Base-by-base conservation (phyloP, 345 rosid genomes). In the Litchi chinensis region DNA sequence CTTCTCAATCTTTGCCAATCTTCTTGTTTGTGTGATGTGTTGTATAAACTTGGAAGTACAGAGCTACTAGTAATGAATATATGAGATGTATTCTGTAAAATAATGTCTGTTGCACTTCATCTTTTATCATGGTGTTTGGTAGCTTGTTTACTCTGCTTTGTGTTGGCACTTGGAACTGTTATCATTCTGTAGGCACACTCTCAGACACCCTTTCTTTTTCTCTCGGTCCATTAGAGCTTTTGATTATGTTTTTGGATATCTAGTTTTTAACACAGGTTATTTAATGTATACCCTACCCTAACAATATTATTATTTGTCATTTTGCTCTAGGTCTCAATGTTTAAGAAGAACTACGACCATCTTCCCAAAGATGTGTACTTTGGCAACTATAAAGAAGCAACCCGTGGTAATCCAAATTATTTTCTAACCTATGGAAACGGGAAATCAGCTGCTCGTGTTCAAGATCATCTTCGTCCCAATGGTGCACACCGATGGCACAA, bases 401-500 rank as follows among this genome's bases (percentile, higher is more conserved):
- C 95, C 77, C 97, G 93, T 70, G 95, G 94, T 43, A 96, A 96
- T 83, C 98, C 98, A 68, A 96, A 94, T 80, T 94, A 89, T 79
- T 96, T 96, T 75, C 75, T 96, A 68, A 96, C 98, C 40, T 96
- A 94, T 84, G 98, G 99, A 88, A 94, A 94, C 79, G 98, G 98
- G 76, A 96, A 96, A 85, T 83, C 99, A 54, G 99, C 98, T 65
- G 98, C 99, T 71, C 95, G 98, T 62, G 84, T 94, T 71, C 94
- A 88, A 80, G 92, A 87, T 83, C 92, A 94, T 87, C 98, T 96
- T 83, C 98, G 98, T 60, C 93, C 99, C 54, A 93, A 96, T 84
- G 99, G 99, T 78, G 97, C 99, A 76, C 99, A 94, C 81, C 86
- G 99, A 88, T 96, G 99, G 99, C 97, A 94, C 83, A 96, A 93